Conservation (phyloP, 108 stramenopile genomes). For the Halocafeteria seosinensis region DNA sequence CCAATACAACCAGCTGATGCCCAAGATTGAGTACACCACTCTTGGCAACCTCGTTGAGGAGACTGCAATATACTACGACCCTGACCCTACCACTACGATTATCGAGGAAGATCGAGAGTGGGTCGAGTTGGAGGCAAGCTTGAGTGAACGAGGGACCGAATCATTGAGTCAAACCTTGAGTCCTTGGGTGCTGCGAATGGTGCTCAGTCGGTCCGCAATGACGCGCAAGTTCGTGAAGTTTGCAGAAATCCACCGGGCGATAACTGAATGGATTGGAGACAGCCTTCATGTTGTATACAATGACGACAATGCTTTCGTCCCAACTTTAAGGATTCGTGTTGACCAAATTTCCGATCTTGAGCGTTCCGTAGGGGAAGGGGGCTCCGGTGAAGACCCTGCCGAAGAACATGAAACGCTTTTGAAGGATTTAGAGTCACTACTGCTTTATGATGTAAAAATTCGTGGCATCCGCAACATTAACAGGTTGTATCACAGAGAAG, state of each 20-base stretch:
- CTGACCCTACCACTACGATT: conserved; percentile 69
- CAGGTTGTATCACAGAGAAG: conserved; percentile 68
- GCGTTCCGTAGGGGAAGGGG: conserved; percentile 19
- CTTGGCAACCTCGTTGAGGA: conserved; percentile 65
- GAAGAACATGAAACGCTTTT: conserved; percentile 63
- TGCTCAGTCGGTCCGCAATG: conserved; percentile 64
- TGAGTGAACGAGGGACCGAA: conserved; percentile 44
- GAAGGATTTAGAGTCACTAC: conserved; percentile 71
- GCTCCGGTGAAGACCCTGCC: conserved; percentile 5
- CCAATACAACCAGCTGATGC: conserved; percentile 39
- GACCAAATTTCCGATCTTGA: conserved; percentile 18
- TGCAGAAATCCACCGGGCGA: conserved; percentile 35
- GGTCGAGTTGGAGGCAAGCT: conserved; percentile 71
- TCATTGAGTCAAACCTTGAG: conserved; percentile 58
- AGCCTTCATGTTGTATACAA: conserved; percentile 68
- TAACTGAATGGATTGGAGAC: conserved; percentile 56
- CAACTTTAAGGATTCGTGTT: conserved; percentile 71
- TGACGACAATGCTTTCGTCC: conserved; percentile 73
- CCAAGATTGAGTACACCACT: conserved; percentile 73
- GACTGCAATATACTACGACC: conserved; percentile 91
- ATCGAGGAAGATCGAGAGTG: conserved; percentile 70
- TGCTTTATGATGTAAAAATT: conserved; percentile 62
- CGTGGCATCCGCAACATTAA: conserved; percentile 75
- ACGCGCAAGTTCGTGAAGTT: conserved; percentile 42
- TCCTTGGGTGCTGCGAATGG: conserved; percentile 91